Base-by-base conservation (phyloP, 805 yeast genomes). In the Wickerhamomyces kurtzmanii region DNA sequence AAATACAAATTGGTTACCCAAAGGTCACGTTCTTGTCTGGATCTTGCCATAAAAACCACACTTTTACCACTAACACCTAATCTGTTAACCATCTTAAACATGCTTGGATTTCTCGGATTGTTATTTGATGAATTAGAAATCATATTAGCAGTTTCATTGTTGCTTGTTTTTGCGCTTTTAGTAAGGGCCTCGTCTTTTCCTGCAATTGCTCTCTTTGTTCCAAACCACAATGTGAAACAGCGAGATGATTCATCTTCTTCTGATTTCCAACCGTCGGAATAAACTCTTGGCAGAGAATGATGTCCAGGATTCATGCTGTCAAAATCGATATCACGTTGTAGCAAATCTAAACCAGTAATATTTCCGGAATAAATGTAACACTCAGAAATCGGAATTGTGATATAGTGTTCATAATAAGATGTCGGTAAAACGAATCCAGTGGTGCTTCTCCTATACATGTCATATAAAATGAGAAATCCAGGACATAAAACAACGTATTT, bases 151-250 rank as follows among this genome's bases (percentile, higher is more conserved):
- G 17, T 14, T 14, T 21, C 20, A 10, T 8, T 14, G 5, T 26
- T 30, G 11, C 22, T 8, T 11, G 13, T 19, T 13, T n/a, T n/a
- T n/a, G n/a, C n/a, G n/a, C n/a, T n/a, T n/a, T n/a, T n/a, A n/a
- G n/a, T n/a, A n/a, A n/a, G n/a, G n/a, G n/a, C n/a, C n/a, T n/a
- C n/a, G 4, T 8, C 5, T 5, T 13, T 12, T 5, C 47, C 45
- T 8, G 62, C 44, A 32, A 71, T 53, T 3, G 62, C 52, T 31
- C 76, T 54, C 39, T 76, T 80, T 6, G 65, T 64, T 0, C 86
- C 89, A 51, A 76, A 71, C 95, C 96, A 86, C 3, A 89, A 40
- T 0, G 91, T 82, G 43, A 89, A 86, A 37, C 91, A 74, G 27
- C 94, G 59, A 16, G 71, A 55, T n/a, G 63, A 40, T 38, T 83